Evolutionary conservation across 371 early-diverging fungal genomes (phyloP).

Genomic region (Lichtheimia corymbifera): DNA sequence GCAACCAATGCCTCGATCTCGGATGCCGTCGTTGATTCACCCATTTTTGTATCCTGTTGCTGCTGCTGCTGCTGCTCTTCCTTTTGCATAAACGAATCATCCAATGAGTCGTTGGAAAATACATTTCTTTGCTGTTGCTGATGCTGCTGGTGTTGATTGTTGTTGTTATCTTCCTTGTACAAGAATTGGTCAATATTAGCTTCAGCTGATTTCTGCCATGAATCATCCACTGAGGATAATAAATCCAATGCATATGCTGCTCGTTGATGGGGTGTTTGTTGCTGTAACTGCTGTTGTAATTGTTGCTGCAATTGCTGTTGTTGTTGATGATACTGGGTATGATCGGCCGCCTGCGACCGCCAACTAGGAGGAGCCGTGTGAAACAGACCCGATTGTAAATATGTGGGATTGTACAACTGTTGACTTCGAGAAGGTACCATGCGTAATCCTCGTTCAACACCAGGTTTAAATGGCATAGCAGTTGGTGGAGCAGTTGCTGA

Average conservation of each 20-base stretch:
- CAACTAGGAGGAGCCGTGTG: slow-evolving; percentile 1
- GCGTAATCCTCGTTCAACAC: not conserved
- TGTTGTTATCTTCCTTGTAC: slow-evolving; percentile 2
- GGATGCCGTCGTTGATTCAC: not conserved
- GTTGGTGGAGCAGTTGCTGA: no score
- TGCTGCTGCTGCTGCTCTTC: slow-evolving; percentile 1
- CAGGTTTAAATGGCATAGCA: no score
- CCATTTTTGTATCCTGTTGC: slow-evolving; percentile 5
- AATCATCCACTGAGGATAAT: slow-evolving; percentile 9
- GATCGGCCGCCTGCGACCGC: not conserved
- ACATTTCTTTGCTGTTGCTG: no score
- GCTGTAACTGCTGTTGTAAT: slow-evolving; percentile 6
- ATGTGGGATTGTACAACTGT: not conserved
- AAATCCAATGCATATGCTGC: slow-evolving; percentile 10
- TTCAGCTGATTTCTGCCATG: slow-evolving; percentile 13
- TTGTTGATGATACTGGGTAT: slow-evolving; percentile 9
- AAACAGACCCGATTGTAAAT: not conserved
- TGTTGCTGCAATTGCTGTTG: slow-evolving; percentile 13
- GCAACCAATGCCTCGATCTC: slow-evolving; percentile 13
- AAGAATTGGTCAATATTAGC: slow-evolving; percentile 13
- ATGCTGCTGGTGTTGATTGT: not conserved
- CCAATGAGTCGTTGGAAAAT: not conserved
- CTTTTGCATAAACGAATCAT: slow-evolving; percentile 7
- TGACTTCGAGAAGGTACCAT: slow-evolving; percentile 4
- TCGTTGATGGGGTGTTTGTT: not conserved